Evolutionary conservation across 148 eudicot species (phyloP).

Genomic region (Suaeda aralocaspica): DNA sequence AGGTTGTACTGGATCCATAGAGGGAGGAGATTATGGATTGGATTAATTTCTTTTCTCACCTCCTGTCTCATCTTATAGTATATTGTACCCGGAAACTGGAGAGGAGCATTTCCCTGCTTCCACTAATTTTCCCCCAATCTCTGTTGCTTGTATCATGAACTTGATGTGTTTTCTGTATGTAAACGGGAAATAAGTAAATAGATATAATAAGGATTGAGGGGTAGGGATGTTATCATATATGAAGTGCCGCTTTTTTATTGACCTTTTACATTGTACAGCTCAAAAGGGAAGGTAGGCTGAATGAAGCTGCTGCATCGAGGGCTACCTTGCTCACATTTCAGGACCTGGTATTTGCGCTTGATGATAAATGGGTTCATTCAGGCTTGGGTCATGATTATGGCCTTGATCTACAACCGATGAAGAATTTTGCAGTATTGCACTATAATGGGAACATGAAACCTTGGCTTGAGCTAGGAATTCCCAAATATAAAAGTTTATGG

Average conservation of each 20-base stretch:
- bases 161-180: no score
- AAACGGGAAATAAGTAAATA: no score
- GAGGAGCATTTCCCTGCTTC: not conserved
- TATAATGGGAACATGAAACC: slow-evolving; percentile 97
- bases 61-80: no score
- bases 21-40: not conserved
- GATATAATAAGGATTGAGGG: no score
- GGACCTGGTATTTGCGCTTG: slow-evolving; percentile 62
- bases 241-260: slow-evolving; percentile 2
- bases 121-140: not conserved
- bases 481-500: slow-evolving; percentile 63
- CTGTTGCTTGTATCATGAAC: not conserved
- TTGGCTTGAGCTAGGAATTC: slow-evolving; percentile 93
- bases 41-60: not conserved
- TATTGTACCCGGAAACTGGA: not conserved
- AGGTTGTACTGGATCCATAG: not conserved
- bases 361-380: slow-evolving; percentile 60
- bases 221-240: not conserved
- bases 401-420: slow-evolving; percentile 40
- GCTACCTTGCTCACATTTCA: slow-evolving; percentile 76
- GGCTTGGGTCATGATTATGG: slow-evolving; percentile 89
- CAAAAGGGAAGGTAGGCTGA: slow-evolving; percentile 27
- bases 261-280: slow-evolving; percentile 30
- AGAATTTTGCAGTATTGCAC: slow-evolving; percentile 68
- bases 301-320: slow-evolving; percentile 45